phyloP scores from a whole-genome alignment of 2,329 filamentous ascomycete species.

The Cryphonectria radicalis region DNA sequence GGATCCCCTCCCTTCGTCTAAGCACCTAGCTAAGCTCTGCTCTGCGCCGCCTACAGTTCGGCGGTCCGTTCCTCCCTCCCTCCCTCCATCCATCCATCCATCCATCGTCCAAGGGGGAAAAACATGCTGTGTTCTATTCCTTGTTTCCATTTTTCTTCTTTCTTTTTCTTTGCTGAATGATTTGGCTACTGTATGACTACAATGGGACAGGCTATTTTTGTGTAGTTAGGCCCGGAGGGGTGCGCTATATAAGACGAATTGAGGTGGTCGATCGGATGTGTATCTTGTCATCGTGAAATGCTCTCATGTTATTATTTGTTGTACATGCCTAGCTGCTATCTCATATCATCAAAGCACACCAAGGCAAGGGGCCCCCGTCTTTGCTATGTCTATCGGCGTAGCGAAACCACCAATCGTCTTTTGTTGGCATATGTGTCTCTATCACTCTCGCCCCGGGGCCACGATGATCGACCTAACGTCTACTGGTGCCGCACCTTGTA shows the following conservation, averaged over 20 bases:
- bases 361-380: conserved; percentile 1
- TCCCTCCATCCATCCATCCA: too few species aligned
- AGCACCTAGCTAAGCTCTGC: too few species aligned
- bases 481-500: conserved; percentile 76
- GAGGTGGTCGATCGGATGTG: neutral
- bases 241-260: neutral
- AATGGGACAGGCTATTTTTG: too few species aligned
- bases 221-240: neutral
- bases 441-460: neutral
- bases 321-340: conserved; percentile 10
- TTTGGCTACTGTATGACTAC: too few species aligned
- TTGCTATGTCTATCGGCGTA: conserved; percentile 9
- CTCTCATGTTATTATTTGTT: conserved; percentile 17
- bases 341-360: neutral
- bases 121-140: too few species aligned
- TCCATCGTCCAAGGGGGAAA: too few species aligned
- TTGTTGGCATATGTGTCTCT: neutral
- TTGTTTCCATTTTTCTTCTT: too few species aligned
- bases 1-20: too few species aligned
- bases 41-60: too few species aligned
- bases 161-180: too few species aligned
- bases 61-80: too few species aligned
- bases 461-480: conserved; percentile 34
- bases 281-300: conserved; percentile 7
- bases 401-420: neutral